These are phyloP conservation scores for Boletellus sp. DNA, from an alignment of 768 basidiomycete genomes.

Conservation along the genomic window DNA sequence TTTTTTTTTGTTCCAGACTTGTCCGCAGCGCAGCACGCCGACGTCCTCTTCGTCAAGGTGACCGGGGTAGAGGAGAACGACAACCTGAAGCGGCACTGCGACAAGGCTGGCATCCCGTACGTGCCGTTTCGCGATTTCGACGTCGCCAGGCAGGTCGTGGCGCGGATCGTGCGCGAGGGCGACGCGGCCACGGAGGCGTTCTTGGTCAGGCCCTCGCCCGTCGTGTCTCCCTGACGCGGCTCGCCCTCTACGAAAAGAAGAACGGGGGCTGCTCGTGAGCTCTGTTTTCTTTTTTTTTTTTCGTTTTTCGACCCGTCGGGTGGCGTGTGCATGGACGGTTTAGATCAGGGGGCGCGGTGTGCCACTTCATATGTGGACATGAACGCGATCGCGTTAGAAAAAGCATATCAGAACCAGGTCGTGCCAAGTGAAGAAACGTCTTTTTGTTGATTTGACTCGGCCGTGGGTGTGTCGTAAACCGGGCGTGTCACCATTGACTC, in stretches of 20 bases:
- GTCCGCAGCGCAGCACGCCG: constrained; percentile 89
- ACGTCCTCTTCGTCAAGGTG: constrained; percentile 91
- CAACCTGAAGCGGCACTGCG: constrained; percentile 83
- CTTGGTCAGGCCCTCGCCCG: constrained; percentile 8
- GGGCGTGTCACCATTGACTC: too few relatives aligned
- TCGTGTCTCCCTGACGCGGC: too few relatives aligned
- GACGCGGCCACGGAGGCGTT: constrained; percentile 33
- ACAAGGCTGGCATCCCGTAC: constrained; percentile 72
- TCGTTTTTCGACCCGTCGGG: too few relatives aligned
- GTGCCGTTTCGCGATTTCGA: constrained; percentile 73
- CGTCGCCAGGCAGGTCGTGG: constrained; percentile 55
- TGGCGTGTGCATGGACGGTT: too few relatives aligned
- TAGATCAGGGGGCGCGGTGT: too few relatives aligned
- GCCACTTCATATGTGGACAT: background rate
- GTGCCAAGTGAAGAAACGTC: background rate
- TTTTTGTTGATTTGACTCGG: too few relatives aligned
- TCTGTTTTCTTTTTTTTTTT: too few relatives aligned
- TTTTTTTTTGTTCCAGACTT: constrained; percentile 50
- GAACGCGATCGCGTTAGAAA: too few relatives aligned
- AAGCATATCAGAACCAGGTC: too few relatives aligned
- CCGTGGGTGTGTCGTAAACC: too few relatives aligned
- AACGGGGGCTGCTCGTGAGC: too few relatives aligned
- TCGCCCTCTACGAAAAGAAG: too few relatives aligned
- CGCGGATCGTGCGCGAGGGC: constrained; percentile 63
- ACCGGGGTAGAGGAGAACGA: constrained; percentile 70